Evolutionary conservation across 2,329 filamentous ascomycete species (phyloP).

Genomic region (Aureobasidium sp.): DNA sequence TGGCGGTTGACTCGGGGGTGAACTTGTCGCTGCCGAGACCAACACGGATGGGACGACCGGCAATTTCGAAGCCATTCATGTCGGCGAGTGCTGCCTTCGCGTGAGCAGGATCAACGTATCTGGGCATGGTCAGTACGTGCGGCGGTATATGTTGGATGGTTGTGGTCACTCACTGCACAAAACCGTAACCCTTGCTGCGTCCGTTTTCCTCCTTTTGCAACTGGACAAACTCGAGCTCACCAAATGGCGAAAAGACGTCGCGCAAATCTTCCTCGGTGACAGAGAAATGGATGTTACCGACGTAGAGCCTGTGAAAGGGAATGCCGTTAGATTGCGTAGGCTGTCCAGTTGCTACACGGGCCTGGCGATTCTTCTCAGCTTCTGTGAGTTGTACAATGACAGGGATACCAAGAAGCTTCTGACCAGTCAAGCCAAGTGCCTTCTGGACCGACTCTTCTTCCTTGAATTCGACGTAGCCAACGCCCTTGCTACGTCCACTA

Average conservation of each 20-base stretch:
- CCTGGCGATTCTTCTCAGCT: constrained; percentile 98
- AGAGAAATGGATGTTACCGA: constrained; percentile 99
- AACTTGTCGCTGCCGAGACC: constrained; percentile 99
- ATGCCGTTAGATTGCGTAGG: constrained; percentile 70
- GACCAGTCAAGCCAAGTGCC: constrained; percentile 95
- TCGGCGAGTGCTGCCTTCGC: constrained; percentile 93
- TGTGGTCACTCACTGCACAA: constrained; percentile 74
- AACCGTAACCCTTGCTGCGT: constrained; percentile 90
- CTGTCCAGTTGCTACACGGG: constrained; percentile 65
- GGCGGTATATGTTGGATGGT: not conserved
- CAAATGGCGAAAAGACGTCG: constrained; percentile 95
- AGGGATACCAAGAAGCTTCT: constrained; percentile 95
- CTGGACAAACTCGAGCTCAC: constrained; percentile 94
- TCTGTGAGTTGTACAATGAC: constrained; percentile 98
- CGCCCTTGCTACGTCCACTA: constrained; percentile 93
- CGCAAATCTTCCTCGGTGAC: constrained; percentile 93
- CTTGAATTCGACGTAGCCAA: constrained; percentile 99
- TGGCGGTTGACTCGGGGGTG: constrained; percentile 91
- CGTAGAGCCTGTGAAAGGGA: constrained; percentile 95
- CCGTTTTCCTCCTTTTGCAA: constrained; percentile 92
- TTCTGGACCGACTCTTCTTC: constrained; percentile 86
- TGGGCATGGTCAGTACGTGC: constrained; percentile 17
- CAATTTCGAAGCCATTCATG: constrained; percentile 99
- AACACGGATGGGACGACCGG: constrained; percentile 93
- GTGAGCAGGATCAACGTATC: constrained; percentile 61